Base-by-base conservation (phyloP, 352 stramenopile genomes). In the Phytophthora agathidicida region DNA sequence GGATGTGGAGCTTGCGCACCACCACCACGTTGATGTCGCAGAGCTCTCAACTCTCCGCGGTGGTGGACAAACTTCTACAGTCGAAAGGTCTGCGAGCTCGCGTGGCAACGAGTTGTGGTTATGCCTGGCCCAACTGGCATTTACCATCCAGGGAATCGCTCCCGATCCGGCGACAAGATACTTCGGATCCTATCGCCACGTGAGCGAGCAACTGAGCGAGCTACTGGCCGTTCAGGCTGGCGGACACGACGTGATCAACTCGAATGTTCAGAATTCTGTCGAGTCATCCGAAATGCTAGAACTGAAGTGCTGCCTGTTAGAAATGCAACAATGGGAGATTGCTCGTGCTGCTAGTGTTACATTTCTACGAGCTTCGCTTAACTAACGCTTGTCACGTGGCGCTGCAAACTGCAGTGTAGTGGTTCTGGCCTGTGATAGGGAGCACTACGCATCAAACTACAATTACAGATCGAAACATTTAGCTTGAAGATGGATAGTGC, bases 1-100 rank as follows among this genome's bases (percentile, higher is more conserved):
- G 59, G 22, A 68, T 68, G 36, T 58, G 19, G 7, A 54, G 20
- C 35, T 50, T 46, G 36, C 39, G 42, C 39, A 39, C 53, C 26
- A 42, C 17, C 41, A 47, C 33, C 28, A 27, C 22, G 22, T 19
- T 19, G 14, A n/a, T 66, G 57, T 68, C 51, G 30, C 59, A 66
- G 49, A 66, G 27, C 47, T 1, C 26, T 17, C 16, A 7, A 41
- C 38, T 13, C 10, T 13, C 20, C 49, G 31, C 7, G 7, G 26
- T 3, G 28, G 7, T 11, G 26, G n/a, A 23, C 23, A 28, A 47
- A 26, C 50, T 63, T 63, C 43, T 58, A 46, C 60, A 26, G 39
- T 54, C 31, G 19, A 60, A 28, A 60, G 27, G 7, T 20, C 24
- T 24, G 19, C 13, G 16, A 13, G 24, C 35, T 20, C 41, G 16